Base-by-base conservation (phyloP, 169 alveolate species). In the Cryptosporidium xiaoi region DNA sequence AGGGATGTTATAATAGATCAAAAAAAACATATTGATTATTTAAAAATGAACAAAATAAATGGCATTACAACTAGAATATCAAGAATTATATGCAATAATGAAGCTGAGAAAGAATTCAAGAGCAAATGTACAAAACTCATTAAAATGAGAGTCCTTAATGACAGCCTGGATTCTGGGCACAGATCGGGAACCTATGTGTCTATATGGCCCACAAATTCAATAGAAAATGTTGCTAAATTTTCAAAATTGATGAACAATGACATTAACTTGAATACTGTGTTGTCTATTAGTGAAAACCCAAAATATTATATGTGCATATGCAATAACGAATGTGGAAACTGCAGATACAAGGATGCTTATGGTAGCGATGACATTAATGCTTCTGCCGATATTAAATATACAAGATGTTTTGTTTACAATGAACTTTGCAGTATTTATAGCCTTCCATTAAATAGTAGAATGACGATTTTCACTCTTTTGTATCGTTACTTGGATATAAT, bases 121-220 rank as follows among this genome's bases (percentile, higher is more conserved):
- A 60, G 6, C 36, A 77, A 27, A 29, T n/a, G 34, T 2, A 62
- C 44, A 33, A 77, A 77, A 60, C 50, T 58, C 12, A 40, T 77
- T 4, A 77, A 20, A 60, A 58, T 77, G 40, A 66, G 51, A 5
- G 7, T n/a, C 10, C 24, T 77, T 2, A 15, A 29, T 36, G 27
- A 77, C 15, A 46, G 40, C 6, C 20, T 55, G 31, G 18, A 60
- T 29, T 13, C 48, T 24, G 29, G 53, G 27, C 36, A 77, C 56
- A 56, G 16, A 44, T 13, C 87, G 8, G 87, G 87, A 60, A n/a
- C 87, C 2, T 71, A 77, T 60, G 24, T 62, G 44, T 68, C 71
- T 8, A 29, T 77, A 56, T 77, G 87, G 87, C 87, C 87, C 24
- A 56, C 64, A 20, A 77, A 56, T 77, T 71, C 87, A 27, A 27